Percentiles rank a stretch among this genome's conserved stretches.
Conservation (phyloP, 441 rosid species). For the Caryocar brasiliense region DNA sequence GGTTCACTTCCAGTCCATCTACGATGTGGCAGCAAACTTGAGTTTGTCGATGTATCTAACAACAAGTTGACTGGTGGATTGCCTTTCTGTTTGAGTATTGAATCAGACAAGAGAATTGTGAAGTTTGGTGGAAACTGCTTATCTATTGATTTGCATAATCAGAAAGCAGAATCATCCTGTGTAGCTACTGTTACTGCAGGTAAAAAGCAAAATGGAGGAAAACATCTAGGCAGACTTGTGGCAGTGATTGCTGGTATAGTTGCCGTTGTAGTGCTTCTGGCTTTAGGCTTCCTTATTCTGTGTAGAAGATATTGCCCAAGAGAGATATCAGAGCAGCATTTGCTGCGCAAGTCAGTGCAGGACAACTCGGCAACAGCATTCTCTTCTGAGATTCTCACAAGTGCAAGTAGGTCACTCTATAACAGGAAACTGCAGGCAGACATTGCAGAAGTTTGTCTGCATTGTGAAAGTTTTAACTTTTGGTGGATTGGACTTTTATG, state of each 20-base stretch:
- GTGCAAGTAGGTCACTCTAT: slow-evolving; percentile 39
- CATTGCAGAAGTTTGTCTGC: neutral
- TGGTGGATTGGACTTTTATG: neutral
- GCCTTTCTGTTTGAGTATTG: slow-evolving; percentile 43
- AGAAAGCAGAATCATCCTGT: slow-evolving; percentile 50
- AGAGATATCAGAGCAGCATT: slow-evolving; percentile 41
- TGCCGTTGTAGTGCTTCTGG: slow-evolving; percentile 26
- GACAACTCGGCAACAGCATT: slow-evolving; percentile 34
- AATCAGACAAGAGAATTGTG: slow-evolving; percentile 18
- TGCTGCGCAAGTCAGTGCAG: slow-evolving; percentile 37
- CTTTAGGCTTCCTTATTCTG: slow-evolving; percentile 26
- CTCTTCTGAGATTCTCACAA: slow-evolving; percentile 43
- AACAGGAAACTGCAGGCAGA: neutral
- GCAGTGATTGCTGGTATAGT: slow-evolving; percentile 33
- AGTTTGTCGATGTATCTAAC: slow-evolving; percentile 50
- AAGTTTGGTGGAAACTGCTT: slow-evolving; percentile 54
- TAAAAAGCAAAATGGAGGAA: slow-evolving; percentile 24
- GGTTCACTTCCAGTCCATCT: slow-evolving; percentile 43
- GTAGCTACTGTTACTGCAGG: slow-evolving; percentile 19
- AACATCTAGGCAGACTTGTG: slow-evolving; percentile 29
- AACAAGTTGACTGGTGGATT: slow-evolving; percentile 51
- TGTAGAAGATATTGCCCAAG: slow-evolving; percentile 29
- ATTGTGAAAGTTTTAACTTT: neutral
- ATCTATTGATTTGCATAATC: slow-evolving; percentile 29
- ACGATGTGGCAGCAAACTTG: slow-evolving; percentile 43